These are phyloP conservation scores for Auriscalpium orientale DNA, from an alignment of 768 basidiomycete species.

Conservation along the genomic window DNA sequence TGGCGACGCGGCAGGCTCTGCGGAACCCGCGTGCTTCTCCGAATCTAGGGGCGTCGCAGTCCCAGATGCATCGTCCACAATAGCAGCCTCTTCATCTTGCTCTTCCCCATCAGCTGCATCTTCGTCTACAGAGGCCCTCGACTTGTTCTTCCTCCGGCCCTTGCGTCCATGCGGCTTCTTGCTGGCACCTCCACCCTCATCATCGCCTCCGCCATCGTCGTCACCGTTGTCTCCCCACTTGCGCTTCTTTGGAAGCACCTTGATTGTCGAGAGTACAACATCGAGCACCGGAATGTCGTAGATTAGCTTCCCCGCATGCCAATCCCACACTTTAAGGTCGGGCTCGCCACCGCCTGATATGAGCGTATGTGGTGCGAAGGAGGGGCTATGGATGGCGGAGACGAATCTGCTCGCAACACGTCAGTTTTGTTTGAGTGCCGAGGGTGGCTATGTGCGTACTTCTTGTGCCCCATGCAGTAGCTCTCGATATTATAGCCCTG, in stretches of 20 bases:
- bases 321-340: slow-evolving; percentile 71
- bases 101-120: background rate
- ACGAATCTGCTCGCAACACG: slow-evolving; percentile 51
- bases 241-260: slow-evolving; percentile 27
- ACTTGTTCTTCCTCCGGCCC: slow-evolving; percentile 10
- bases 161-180: slow-evolving; percentile 8
- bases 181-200: slow-evolving; percentile 9
- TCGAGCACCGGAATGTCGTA: slow-evolving; percentile 44
- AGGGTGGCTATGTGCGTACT: slow-evolving; percentile 37
- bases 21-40: background rate
- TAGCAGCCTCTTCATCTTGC: background rate
- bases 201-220: slow-evolving; percentile 27
- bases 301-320: slow-evolving; percentile 53
- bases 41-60: background rate
- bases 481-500: slow-evolving; percentile 79
- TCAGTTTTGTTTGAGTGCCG: background rate
- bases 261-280: slow-evolving; percentile 30
- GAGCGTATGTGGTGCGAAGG: slow-evolving; percentile 37
- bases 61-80: background rate
- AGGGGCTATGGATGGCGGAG: slow-evolving; percentile 69
- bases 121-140: slow-evolving; percentile 8
- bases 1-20: background rate
- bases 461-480: slow-evolving; percentile 79
- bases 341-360: slow-evolving; percentile 89
- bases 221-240: slow-evolving; percentile 18